Conservation (phyloP, 2,329 filamentous ascomycete species). For the Tricladium varicosporioides region DNA sequence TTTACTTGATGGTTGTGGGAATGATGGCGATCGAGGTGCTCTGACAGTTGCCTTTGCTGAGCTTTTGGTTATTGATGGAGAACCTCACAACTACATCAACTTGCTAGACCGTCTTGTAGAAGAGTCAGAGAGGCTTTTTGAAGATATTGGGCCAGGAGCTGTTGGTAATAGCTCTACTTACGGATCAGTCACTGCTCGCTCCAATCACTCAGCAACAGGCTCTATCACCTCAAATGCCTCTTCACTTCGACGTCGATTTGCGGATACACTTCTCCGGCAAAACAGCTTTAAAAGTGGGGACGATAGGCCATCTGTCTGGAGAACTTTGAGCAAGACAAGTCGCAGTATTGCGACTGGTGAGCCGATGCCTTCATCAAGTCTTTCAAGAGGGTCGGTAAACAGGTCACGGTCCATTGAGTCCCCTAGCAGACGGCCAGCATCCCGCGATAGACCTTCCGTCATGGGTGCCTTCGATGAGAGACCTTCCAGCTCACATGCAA, state of each 20-base stretch:
- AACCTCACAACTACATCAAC: conserved; percentile 81
- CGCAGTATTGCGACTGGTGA: conserved; percentile 60
- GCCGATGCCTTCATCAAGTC: conserved; percentile 46
- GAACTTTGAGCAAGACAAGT: conserved; percentile 81
- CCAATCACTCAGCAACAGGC: conserved; percentile 45
- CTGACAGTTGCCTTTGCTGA: conserved; percentile 88
- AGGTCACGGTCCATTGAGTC: conserved; percentile 77
- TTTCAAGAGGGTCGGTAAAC: conserved; percentile 64
- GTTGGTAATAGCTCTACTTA: conserved; percentile 22
- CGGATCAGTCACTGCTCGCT: conserved; percentile 29
- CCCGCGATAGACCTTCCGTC: conserved; percentile 59
- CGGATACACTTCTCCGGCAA: conserved; percentile 72
- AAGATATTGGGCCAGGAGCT: conserved; percentile 49
- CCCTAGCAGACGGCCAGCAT: conserved; percentile 54
- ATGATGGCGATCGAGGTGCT: conserved; percentile 86
- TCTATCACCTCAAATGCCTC: conserved; percentile 85
- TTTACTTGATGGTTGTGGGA: conserved; percentile 83
- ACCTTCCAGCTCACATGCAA: conserved; percentile 55
- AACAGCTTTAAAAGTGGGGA: conserved; percentile 71
- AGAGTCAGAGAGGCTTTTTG: conserved; percentile 86
- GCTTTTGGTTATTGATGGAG: conserved; percentile 73
- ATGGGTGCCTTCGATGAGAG: conserved; percentile 63
- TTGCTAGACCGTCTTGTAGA: conserved; percentile 85
- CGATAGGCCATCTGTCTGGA: conserved; percentile 77
- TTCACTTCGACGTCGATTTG: conserved; percentile 80